Evolutionary conservation across 108 stramenopile species (phyloP), one percentile per base, ranked within the genome.

Genomic region (Nitzschia sp.): DNA sequence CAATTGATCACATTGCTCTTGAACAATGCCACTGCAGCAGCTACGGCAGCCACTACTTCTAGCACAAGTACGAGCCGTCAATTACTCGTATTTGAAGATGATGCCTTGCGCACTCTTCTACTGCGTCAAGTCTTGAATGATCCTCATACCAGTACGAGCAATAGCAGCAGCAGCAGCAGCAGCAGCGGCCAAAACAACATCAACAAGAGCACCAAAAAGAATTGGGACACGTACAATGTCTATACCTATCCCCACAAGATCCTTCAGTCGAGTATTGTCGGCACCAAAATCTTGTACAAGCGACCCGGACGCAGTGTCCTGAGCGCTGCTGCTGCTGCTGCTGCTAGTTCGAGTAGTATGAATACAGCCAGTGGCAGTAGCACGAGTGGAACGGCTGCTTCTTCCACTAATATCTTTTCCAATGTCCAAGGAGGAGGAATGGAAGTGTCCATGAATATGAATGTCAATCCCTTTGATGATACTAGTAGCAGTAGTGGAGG

Each of bases 111-210:
- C 8, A 79, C 77, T 2, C 31, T 86, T 30, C 29, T 86, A 38
- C 38, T 82, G 53, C 44, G 81, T 19, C 85, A 86, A 63, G 81
- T 79, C 31, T 58, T 86, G 54, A 30, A 75, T 19, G 79, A 86
- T 70, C 81, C 81, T 8, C 62, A 82, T 45, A 65, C 34, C 0
- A 75, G 72, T 58, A 38, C 65, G 11, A 71, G 72, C 26, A 58
- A 57, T 4, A 29, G 2, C 13, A 28, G 15, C 28, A 46, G 22
- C 19, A 50, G 29, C 57, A n/a, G n/a, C n/a, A n/a, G n/a, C n/a
- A n/a, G n/a, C n/a, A n/a, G n/a, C n/a, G n/a, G n/a, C n/a, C n/a
- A n/a, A n/a, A n/a, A n/a, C n/a, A 45, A 45, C 2, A 6, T 32
- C 32, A 58, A 45, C 4, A 52, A 58, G 13, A 44, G 45, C n/a